Evolutionary conservation across 1,284 basidiomycete species (phyloP).

Genomic region (Ceratobasidium sp.): DNA sequence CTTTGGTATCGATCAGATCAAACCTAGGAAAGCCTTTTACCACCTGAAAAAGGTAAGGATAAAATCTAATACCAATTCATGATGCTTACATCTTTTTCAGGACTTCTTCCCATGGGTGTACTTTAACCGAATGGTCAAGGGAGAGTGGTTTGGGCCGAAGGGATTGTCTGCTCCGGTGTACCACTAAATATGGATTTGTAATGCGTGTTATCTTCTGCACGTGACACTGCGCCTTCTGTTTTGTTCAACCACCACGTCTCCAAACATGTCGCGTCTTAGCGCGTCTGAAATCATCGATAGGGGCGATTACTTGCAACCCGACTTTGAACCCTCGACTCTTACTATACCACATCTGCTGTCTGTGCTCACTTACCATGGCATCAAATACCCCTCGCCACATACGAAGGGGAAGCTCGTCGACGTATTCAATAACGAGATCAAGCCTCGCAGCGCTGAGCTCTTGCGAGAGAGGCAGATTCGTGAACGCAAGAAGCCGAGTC

Average conservation of each 20-base stretch:
- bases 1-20: conserved; percentile 74
- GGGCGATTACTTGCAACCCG: conserved; percentile 84
- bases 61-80: not conserved
- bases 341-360: conserved; percentile 85
- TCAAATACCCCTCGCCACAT: conserved; percentile 79
- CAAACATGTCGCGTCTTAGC: conserved; percentile 73
- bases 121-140: conserved; percentile 83
- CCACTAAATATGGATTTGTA: conserved; percentile 29
- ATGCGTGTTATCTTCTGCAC: conserved; percentile 28
- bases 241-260: conserved; percentile 41
- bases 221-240: conserved; percentile 36
- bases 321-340: conserved; percentile 82
- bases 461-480: conserved; percentile 73
- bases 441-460: conserved; percentile 67
- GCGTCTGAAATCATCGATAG: conserved; percentile 73
- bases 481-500: conserved; percentile 75
- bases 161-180: conserved; percentile 43
- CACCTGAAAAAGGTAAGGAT: conserved; percentile 82
- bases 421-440: conserved; percentile 81
- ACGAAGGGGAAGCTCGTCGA: conserved; percentile 88
- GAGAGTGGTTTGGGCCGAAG: conserved; percentile 54
- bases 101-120: conserved; percentile 91
- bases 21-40: conserved; percentile 79
- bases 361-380: conserved; percentile 83
- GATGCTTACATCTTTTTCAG: conserved; percentile 53